A percentile compares a stretch with the other conserved stretches of the same genome.
Evolutionary conservation across 1,284 basidiomycete species (phyloP).

Genomic region (Xanthoconium separans): DNA sequence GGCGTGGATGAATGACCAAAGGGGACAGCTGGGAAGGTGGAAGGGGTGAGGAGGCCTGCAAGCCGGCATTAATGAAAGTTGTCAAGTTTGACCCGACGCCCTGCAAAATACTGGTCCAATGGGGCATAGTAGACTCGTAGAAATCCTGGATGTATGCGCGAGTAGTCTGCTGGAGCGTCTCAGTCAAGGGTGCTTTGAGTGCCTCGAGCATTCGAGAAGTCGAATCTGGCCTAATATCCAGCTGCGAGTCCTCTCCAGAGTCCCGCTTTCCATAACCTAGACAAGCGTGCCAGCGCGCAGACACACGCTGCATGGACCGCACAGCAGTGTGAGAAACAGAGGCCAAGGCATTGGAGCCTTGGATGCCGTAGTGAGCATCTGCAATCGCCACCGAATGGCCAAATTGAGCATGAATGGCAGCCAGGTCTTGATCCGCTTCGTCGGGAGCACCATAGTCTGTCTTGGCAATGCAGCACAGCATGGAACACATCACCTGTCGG

Average conservation of each 20-base stretch:
- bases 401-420: slow-evolving; percentile 1
- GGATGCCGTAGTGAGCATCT: slow-evolving; percentile 7
- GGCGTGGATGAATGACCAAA: no score
- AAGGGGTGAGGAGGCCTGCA: no score
- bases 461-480: slow-evolving; percentile 5
- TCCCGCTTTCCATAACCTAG: background rate
- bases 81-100: no score
- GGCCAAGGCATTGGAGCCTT: background rate
- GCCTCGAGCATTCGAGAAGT: no score
- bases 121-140: background rate
- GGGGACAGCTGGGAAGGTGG: no score
- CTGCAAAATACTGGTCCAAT: background rate
- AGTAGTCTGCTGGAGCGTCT: background rate
- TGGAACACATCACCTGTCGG: slow-evolving; percentile 7
- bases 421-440: background rate
- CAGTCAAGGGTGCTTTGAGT: background rate
- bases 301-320: slow-evolving; percentile 2
- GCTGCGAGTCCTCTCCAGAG: no score
- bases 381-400: background rate
- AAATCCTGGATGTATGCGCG: background rate
- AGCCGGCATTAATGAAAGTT: no score
- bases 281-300: background rate
- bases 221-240: no score
- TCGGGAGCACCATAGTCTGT: background rate
- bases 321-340: background rate